Evolutionary conservation across 139 green algal species (phyloP), one percentile per base, ranked within the genome.

Genomic region (Pseudopediastrum boryanum): DNA sequence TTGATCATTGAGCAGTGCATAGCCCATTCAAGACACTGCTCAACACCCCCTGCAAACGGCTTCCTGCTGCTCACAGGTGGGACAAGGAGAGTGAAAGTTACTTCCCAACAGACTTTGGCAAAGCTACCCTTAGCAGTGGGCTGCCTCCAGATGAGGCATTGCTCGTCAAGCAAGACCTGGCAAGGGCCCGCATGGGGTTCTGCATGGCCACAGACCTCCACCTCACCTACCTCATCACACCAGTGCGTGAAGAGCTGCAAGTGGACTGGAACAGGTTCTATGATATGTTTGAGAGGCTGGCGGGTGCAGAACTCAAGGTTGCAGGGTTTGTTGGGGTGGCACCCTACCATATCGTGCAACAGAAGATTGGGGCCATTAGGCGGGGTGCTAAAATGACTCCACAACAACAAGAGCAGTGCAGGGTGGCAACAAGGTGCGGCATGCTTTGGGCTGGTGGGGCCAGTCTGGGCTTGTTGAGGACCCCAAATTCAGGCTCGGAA

Each of bases 141-240:
- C n/a, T n/a, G n/a, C n/a, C n/a, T n/a, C n/a, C n/a, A n/a, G n/a
- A n/a, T n/a, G n/a, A n/a, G 0, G 92, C 90, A n/a, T 77, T 82
- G 63, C 21, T 63, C n/a, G 76, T 91, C 1, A 89, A 91, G 69
- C 48, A 80, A 1, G 94, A 98, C 76, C 78, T 98, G 48, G 75
- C 78, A 27, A 76, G 63, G 2, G 92, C 92, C 1, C 68, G 85
- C 3, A 36, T 88, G 67, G 70, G 59, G 0, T 86, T 96, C 71
- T 87, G 93, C 62, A 70, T 96, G 83, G 73, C 86, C 42, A 91
- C 87, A 5, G 94, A 98, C 79, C 87, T 98, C 54, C 94, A 98
- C 85, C 86, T 97, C 35, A 93, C 89, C 21, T 98, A 89, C 85
- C 84, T 98, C 33, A 85, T 96, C 52, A 94, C 93, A 13, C 92